Percentiles rank a stretch among this genome's conserved stretches.
phyloP scores from a whole-genome alignment of 352 stramenopile species.

The Pythium myriotylum region DNA sequence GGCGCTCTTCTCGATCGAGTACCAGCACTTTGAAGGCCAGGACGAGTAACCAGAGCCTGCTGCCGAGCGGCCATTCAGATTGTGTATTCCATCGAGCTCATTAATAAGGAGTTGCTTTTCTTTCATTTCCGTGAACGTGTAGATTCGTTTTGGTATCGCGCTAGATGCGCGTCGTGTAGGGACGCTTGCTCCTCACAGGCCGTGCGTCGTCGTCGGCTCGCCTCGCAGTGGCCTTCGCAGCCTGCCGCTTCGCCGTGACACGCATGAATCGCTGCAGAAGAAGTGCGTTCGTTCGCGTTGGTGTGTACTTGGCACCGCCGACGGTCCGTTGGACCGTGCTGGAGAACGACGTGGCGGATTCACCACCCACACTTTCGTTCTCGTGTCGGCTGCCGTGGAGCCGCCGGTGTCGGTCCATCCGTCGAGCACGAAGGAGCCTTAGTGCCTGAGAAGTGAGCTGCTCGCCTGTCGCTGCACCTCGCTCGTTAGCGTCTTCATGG shows the following conservation, averaged over 20 bases:
- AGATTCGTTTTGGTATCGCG: too few relatives aligned
- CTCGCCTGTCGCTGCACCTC: too few relatives aligned
- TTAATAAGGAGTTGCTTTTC: too few relatives aligned
- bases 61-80: too few relatives aligned
- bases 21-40: constrained; percentile 53
- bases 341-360: constrained; percentile 27
- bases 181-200: not conserved
- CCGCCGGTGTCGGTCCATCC: constrained; percentile 8
- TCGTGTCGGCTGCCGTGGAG: not conserved
- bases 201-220: not conserved
- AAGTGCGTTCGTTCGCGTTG: constrained; percentile 51
- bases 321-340: constrained; percentile 27
- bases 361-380: constrained; percentile 1
- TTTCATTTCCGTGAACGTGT: too few relatives aligned
- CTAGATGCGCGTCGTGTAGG: constrained; percentile 19
- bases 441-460: constrained; percentile 7
- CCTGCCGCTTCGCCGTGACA: constrained; percentile 13
- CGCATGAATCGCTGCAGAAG: constrained; percentile 62
- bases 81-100: too few relatives aligned
- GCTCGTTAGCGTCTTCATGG: too few relatives aligned
- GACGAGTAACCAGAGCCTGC: too few relatives aligned
- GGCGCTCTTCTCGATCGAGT: constrained; percentile 64
- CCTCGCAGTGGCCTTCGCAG: not conserved
- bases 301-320: constrained; percentile 61
- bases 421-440: constrained; percentile 5